Evolutionary conservation across 2,329 filamentous ascomycete species (phyloP).

Genomic region (Fusarium metavorans): DNA sequence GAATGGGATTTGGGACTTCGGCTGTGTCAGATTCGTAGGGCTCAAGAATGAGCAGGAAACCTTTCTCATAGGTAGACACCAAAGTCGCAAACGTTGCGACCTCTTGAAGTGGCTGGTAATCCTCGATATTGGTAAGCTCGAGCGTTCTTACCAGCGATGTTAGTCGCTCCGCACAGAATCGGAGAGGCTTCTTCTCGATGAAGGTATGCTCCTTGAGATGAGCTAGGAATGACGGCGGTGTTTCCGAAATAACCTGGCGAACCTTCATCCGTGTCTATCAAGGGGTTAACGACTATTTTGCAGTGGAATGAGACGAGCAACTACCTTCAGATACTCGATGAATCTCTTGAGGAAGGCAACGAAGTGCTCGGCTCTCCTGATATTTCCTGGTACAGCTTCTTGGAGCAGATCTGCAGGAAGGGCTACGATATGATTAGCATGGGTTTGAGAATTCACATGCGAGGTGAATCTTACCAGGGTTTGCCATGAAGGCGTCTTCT

Average conservation of each 20-base stretch:
- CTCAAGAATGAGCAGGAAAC: conserved; percentile 95
- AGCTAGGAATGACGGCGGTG: conserved; percentile 90
- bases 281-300: conserved; percentile 10
- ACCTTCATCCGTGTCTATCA: conserved; percentile 94
- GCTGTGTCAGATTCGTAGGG: conserved; percentile 96
- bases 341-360: conserved; percentile 95
- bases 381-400: conserved; percentile 97
- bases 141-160: conserved; percentile 95
- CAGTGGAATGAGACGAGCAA: background rate
- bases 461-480: conserved; percentile 69
- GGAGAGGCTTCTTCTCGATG: conserved; percentile 94
- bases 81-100: conserved; percentile 97
- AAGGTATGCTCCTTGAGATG: conserved; percentile 97
- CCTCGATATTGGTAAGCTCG: conserved; percentile 97
- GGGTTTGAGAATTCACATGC: background rate
- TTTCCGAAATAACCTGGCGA: conserved; percentile 96
- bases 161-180: conserved; percentile 94
- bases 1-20: conserved; percentile 94
- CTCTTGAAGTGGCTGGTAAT: conserved; percentile 96
- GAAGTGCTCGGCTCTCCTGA: conserved; percentile 95
- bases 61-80: conserved; percentile 95
- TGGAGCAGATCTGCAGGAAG: conserved; percentile 93
- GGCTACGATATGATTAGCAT: conserved; percentile 57
- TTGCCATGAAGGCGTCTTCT: conserved; percentile 97
- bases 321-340: conserved; percentile 91